Evolutionary conservation across 306 rosid genomes (phyloP), one percentile per base, ranked within the genome.

Genomic region (Coriaria nepalensis): DNA sequence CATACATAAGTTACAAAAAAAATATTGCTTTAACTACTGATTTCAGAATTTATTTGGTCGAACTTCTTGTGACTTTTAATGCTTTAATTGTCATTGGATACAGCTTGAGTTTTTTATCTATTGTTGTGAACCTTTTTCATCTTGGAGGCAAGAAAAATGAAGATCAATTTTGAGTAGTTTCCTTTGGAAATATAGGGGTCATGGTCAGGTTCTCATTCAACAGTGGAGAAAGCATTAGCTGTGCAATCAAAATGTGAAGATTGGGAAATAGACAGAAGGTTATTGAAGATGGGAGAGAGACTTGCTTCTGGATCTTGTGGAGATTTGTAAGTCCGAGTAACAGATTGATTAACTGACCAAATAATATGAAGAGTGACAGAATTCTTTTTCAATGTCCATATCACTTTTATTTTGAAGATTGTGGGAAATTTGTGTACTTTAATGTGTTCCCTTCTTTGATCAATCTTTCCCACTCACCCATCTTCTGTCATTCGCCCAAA

Each of bases 251-350:
- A 68, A 67, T 54, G 68, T 43, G 87, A 76, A 69, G 77, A 76
- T 44, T 92, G 98, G 94, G 98, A 92, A 73, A 92, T 92, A 62
- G 96, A 92, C 67, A 73, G 85, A 73, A 83, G 83, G 61, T 74
- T 80, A 53, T 62, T 92, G 57, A 92, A 75, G 81, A 79, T 79
- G 32, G 94, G 87, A 62, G 96, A 85, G 33, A 75, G 78, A 75
- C 79, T 92, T 69, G 98, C 94, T 49, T 79, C 96, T 43, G 98
- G 98, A 45, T 92, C 98, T 56, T 85, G 94, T 73, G 98, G 96
- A 69, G 94, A 92, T 71, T 58, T 92, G 98, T 90, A 76, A 77
- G 94, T 74, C 52, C 49, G 40, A 32, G 59, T 65, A 49, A 47
- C 47, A 53, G 49, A 51, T 43, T 14, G 57, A 47, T 40, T 20